Conservation (phyloP, 257 asterid genomes). For the Plantago elongata region DNA sequence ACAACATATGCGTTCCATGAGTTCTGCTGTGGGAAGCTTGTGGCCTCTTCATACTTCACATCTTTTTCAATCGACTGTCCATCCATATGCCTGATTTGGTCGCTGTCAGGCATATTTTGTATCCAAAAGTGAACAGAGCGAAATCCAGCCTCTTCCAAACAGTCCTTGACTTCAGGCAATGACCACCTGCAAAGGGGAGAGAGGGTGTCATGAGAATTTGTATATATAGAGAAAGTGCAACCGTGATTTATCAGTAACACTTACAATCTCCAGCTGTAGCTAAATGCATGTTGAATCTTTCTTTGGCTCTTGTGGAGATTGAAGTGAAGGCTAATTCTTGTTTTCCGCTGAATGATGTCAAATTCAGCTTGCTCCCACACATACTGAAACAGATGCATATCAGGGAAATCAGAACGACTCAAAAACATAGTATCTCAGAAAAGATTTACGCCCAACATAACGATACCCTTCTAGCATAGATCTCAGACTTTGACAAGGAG, state of each 20-base stretch:
- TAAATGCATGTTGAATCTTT: slow-evolving; percentile 87
- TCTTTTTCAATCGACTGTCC: slow-evolving; percentile 73
- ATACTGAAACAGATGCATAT: slow-evolving; percentile 38
- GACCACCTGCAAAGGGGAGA: slow-evolving; percentile 63
- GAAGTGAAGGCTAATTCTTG: slow-evolving; percentile 95
- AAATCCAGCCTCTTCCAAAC: slow-evolving; percentile 93
- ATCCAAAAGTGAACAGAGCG: slow-evolving; percentile 80
- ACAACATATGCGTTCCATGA: slow-evolving; percentile 95
- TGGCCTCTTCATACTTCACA: slow-evolving; percentile 74
- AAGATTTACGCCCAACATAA: no score
- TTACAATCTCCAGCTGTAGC: slow-evolving; percentile 99
- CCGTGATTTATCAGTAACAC: slow-evolving; percentile 14
- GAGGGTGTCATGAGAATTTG: not conserved
- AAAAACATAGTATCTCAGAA: not conserved
- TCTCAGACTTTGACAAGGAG: no score
- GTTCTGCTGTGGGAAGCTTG: slow-evolving; percentile 83
- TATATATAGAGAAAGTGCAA: not conserved
- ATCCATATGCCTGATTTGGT: slow-evolving; percentile 50
- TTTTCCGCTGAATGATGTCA: slow-evolving; percentile 78
- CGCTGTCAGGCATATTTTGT: slow-evolving; percentile 79
- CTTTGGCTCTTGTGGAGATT: slow-evolving; percentile 61
- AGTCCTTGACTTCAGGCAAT: slow-evolving; percentile 84
- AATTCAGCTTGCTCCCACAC: slow-evolving; percentile 97
- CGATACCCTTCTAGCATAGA: no score
- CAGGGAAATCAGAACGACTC: not conserved